These are phyloP conservation scores for Malus sieversii DNA, from an alignment of 306 rosid genomes.

Conservation along the genomic window DNA sequence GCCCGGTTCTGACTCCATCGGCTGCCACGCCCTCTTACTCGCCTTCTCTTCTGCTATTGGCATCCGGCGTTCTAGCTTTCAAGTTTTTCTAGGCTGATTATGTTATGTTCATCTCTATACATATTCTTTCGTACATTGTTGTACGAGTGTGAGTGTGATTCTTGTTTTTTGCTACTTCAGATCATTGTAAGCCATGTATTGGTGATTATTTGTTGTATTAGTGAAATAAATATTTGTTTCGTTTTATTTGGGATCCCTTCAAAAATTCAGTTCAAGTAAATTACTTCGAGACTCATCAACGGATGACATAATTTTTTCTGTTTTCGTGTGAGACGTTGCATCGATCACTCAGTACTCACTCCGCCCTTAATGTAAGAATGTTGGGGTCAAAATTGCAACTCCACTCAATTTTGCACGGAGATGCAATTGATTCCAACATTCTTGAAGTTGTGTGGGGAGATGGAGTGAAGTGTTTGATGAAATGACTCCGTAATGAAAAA, in stretches of 20 bases:
- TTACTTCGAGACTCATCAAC: neutral
- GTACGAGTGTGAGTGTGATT: constrained; percentile 16
- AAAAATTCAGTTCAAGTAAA: neutral
- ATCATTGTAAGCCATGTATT: neutral
- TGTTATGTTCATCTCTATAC: neutral
- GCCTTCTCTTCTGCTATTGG: constrained; percentile 33
- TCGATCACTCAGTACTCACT: neutral
- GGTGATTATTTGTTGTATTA: neutral
- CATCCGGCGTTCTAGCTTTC: constrained; percentile 29
- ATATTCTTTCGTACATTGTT: neutral
- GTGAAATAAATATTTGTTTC: neutral
- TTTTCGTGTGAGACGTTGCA: neutral
- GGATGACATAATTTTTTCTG: neutral
- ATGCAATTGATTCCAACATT: neutral
- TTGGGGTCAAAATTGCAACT: too few relatives aligned
- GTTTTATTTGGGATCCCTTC: neutral
- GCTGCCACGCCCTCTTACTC: constrained; percentile 36
- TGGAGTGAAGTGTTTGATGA: neutral
- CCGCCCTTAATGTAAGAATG: neutral
- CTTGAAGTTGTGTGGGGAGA: neutral
- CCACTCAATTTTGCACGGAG: neutral
- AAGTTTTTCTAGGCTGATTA: constrained; percentile 28
- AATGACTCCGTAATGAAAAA: neutral
- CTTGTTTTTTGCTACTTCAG: neutral
- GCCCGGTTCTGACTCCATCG: constrained; percentile 53